phyloP scores from a whole-genome alignment of 1,284 basidiomycete species.

The Bondarzewia mesenterica region DNA sequence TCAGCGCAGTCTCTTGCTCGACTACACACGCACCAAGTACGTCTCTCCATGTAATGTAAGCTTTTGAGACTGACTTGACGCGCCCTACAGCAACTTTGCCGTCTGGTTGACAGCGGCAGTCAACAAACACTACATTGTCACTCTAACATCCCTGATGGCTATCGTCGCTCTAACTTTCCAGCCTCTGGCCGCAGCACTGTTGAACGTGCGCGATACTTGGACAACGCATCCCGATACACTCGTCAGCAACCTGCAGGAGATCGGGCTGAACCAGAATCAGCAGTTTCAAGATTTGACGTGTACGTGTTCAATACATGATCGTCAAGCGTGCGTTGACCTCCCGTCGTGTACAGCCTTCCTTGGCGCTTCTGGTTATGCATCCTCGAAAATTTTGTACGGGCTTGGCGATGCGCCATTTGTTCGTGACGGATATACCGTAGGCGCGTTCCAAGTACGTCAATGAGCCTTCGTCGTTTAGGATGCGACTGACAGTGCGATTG shows the following conservation, averaged over 20 bases:
- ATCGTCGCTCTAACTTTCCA: slow-evolving; percentile 38
- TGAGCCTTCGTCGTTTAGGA: background rate
- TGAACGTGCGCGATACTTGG: slow-evolving; percentile 37
- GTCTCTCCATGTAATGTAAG: slow-evolving; percentile 12
- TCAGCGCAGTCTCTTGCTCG: slow-evolving; percentile 38
- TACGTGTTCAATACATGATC: slow-evolving; percentile 18
- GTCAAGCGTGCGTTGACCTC: background rate
- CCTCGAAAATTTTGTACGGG: slow-evolving; percentile 37
- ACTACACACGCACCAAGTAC: slow-evolving; percentile 44
- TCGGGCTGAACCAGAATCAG: slow-evolving; percentile 35
- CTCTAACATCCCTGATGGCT: slow-evolving; percentile 37
- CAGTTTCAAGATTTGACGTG: slow-evolving; percentile 39
- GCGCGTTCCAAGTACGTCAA: slow-evolving; percentile 31
- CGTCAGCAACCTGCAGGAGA: slow-evolving; percentile 25
- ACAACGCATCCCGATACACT: slow-evolving; percentile 25
- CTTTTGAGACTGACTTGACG: background rate
- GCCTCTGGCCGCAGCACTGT: slow-evolving; percentile 40
- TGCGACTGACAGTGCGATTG: background rate
- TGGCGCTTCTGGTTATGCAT: slow-evolving; percentile 44
- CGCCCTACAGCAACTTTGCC: slow-evolving; percentile 30
- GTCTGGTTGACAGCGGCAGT: slow-evolving; percentile 34
- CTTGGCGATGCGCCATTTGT: slow-evolving; percentile 37
- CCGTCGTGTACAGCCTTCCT: slow-evolving; percentile 31
- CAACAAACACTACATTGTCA: slow-evolving; percentile 43
- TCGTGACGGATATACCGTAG: slow-evolving; percentile 33